Percentiles rank a stretch among this genome's conserved stretches.
phyloP scores from a whole-genome alignment of 78 protist genomes.

The Dictyostelium discoideum region DNA sequence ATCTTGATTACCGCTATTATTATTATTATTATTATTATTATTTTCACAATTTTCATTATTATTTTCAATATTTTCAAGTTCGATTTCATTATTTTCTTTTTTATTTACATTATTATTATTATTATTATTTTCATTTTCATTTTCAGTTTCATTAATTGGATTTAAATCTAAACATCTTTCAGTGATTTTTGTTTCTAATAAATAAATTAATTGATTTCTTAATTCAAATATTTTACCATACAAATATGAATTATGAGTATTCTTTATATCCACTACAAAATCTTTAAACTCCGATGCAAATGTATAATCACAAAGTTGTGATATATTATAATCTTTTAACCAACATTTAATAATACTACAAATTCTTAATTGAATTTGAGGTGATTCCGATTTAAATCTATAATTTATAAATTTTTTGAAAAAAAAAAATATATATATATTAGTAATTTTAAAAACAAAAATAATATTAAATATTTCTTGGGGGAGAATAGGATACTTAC shows the following conservation, averaged over 20 bases:
- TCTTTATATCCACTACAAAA: slow-evolving; percentile 40
- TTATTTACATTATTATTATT: not conserved
- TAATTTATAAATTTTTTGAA: not conserved
- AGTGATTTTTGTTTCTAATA: slow-evolving; percentile 21
- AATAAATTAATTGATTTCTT: slow-evolving; percentile 29
- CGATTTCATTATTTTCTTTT: not conserved
- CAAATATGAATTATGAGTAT: slow-evolving; percentile 17
- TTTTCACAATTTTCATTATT: not conserved
- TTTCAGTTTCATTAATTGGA: not conserved
- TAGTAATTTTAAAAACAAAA: not conserved
- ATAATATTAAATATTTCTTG: not conserved
- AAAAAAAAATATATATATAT: not conserved
- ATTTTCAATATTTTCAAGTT: not conserved
- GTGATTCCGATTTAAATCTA: slow-evolving; percentile 65
- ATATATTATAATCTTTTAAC: slow-evolving; percentile 61
- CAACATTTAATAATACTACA: slow-evolving; percentile 65
- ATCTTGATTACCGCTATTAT: not conserved
- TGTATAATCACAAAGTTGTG: slow-evolving; percentile 23
- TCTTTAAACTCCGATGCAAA: slow-evolving; percentile 39
- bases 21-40: not conserved
- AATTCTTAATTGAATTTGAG: slow-evolving; percentile 72
- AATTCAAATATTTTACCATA: slow-evolving; percentile 31
- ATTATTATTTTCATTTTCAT: not conserved
- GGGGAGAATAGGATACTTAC: slow-evolving; percentile 38
- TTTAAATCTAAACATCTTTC: slow-evolving; percentile 21